Conservation (phyloP, 1,284 basidiomycete species). For the Cyathus olla region DNA sequence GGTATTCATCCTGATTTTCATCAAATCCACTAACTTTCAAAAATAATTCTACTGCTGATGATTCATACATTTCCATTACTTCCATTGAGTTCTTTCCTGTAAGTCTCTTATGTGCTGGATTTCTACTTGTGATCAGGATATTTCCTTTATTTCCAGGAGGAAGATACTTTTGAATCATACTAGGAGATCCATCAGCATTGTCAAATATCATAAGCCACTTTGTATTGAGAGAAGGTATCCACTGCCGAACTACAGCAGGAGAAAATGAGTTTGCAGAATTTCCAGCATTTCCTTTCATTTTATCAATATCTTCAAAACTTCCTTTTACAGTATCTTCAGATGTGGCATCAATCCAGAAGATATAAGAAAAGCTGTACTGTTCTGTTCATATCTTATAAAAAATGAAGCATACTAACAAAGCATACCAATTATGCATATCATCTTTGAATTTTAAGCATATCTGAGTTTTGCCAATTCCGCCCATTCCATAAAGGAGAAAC, state of each 20-base stretch:
- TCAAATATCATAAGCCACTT: slow-evolving; percentile 1
- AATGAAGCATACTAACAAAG: not conserved
- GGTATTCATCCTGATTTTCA: not conserved
- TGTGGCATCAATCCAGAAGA: slow-evolving; percentile 5
- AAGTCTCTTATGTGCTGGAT: not conserved
- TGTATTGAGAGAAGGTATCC: not conserved
- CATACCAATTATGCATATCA: not conserved
- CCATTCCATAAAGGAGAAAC: slow-evolving; percentile 5
- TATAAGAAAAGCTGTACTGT: not conserved
- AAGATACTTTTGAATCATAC: not conserved
- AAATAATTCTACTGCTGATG: not conserved
- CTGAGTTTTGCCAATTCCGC: slow-evolving; percentile 5
- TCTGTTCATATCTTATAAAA: not conserved
- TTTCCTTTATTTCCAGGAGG: not conserved
- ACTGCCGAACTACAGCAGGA: not conserved
- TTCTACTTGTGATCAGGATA: slow-evolving; percentile 4
- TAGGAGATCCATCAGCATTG: not conserved
- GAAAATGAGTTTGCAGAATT: not conserved
- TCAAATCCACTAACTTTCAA: not conserved
- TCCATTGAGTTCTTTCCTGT: not conserved
- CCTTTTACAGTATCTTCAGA: not conserved
- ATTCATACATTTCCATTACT: not conserved
- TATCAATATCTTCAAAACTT: not conserved
- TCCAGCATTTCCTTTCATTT: not conserved
- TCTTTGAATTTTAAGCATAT: slow-evolving; percentile 3